phyloP scores from a whole-genome alignment of 306 rosid genomes.

The Trichosanthes truncata region DNA sequence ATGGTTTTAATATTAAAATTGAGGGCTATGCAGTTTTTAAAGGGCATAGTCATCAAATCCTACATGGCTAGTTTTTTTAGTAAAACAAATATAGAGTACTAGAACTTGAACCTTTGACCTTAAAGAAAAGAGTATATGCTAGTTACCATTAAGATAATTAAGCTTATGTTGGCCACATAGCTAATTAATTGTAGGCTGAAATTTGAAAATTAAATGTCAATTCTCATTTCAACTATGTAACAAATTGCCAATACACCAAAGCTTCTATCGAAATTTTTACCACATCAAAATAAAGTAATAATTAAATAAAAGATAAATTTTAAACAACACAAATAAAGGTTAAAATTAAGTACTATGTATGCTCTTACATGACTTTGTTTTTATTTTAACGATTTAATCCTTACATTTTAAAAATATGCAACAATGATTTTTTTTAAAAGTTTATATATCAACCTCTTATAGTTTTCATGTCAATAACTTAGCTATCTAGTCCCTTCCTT shows the following conservation, averaged over 20 bases:
- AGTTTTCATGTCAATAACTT: background rate
- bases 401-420: background rate
- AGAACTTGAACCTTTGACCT: no score
- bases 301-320: background rate
- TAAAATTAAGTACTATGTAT: background rate
- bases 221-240: background rate
- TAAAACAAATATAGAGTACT: no score
- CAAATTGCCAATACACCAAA: background rate
- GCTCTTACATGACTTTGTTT: background rate
- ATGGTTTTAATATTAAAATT: background rate
- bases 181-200: background rate
- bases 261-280: background rate
- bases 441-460: background rate
- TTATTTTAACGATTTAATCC: no score
- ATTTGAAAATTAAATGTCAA: background rate
- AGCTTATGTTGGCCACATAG: background rate
- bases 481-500: background rate
- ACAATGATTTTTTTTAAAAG: background rate
- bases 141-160: no score
- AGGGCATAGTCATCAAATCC: background rate
- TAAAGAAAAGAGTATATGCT: no score
- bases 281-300: background rate
- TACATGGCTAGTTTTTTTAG: background rate
- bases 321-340: background rate
- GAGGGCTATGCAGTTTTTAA: background rate